These are phyloP conservation scores for Plasmodium adleri DNA, from an alignment of 169 alveolate genomes.

Conservation along the genomic window DNA sequence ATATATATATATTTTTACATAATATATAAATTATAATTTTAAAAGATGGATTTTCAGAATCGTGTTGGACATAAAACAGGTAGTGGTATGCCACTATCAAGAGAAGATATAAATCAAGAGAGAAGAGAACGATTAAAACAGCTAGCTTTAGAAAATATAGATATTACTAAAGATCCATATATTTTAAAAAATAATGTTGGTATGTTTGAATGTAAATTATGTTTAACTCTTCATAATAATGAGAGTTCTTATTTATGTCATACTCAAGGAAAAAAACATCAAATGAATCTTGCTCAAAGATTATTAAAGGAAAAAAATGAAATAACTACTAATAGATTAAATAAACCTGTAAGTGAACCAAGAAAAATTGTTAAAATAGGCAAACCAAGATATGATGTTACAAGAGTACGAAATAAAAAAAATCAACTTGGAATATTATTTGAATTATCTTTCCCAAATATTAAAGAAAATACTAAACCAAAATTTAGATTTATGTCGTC, in stretches of 20 bases:
- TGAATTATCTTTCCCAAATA: slow-evolving; percentile 97
- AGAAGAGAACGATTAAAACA: slow-evolving; percentile 96
- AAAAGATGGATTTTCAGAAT: slow-evolving; percentile 95
- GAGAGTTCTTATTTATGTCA: slow-evolving; percentile 98
- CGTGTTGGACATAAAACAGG: slow-evolving; percentile 98
- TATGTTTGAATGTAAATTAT: slow-evolving; percentile 92
- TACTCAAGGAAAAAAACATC: slow-evolving; percentile 98
- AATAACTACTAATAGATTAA: slow-evolving; percentile 35
- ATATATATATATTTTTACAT: no score
- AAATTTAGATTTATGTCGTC: slow-evolving; percentile 97
- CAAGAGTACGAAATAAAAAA: slow-evolving; percentile 94
- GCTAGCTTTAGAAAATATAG: slow-evolving; percentile 96
- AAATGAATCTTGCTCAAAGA: slow-evolving; percentile 96
- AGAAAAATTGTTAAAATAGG: slow-evolving; percentile 93
- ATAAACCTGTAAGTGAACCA: slow-evolving; percentile 61
- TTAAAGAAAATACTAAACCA: slow-evolving; percentile 88
- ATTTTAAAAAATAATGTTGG: slow-evolving; percentile 97
- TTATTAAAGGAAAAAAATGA: slow-evolving; percentile 95
- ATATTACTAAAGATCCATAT: slow-evolving; percentile 97
- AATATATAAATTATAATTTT: no score
- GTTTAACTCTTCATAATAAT: slow-evolving; percentile 98
- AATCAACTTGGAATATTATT: slow-evolving; percentile 95
- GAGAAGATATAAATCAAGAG: slow-evolving; percentile 95
- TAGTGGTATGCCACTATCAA: slow-evolving; percentile 97
- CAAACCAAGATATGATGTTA: slow-evolving; percentile 98